Evolutionary conservation across 2,329 filamentous ascomycete species (phyloP).

Genomic region (Cryphonectria nitschkei): DNA sequence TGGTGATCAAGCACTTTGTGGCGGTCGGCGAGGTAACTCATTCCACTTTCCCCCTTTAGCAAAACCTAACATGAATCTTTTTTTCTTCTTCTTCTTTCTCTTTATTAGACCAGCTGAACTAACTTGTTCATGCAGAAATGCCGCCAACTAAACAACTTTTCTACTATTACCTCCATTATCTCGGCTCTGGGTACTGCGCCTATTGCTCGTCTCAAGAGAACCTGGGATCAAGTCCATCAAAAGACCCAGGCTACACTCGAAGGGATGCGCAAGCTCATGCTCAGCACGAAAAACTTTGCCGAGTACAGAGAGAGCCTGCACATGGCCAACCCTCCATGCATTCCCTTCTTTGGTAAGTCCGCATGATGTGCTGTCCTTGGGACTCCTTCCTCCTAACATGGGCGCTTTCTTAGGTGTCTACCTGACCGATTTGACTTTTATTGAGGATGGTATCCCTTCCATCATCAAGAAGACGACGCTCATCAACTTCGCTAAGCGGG

Average conservation of each 20-base stretch:
- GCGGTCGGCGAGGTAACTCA: slow-evolving; percentile 84
- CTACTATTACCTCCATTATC: slow-evolving; percentile 95
- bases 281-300: slow-evolving; percentile 96
- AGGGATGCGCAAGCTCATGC: slow-evolving; percentile 92
- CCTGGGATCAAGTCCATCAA: slow-evolving; percentile 91
- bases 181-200: slow-evolving; percentile 93
- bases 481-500: slow-evolving; percentile 98
- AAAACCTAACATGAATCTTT: neutral
- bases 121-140: slow-evolving; percentile 75
- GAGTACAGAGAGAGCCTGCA: slow-evolving; percentile 94
- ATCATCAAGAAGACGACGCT: slow-evolving; percentile 94
- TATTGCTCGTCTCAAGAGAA: slow-evolving; percentile 89
- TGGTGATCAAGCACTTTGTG: slow-evolving; percentile 98
- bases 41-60: slow-evolving; percentile 32
- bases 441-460: slow-evolving; percentile 96
- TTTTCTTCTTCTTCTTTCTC: neutral
- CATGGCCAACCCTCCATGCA: slow-evolving; percentile 92
- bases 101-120: slow-evolving; percentile 15
- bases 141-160: slow-evolving; percentile 91
- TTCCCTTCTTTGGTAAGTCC: slow-evolving; percentile 88
- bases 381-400: slow-evolving; percentile 26
- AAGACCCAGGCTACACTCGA: slow-evolving; percentile 81
- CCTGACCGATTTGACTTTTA: slow-evolving; percentile 95
- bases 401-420: slow-evolving; percentile 73
- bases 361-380: neutral